A percentile compares a stretch with the other conserved stretches of the same genome.
phyloP scores from a whole-genome alignment of 2,329 filamentous ascomycete genomes.

The Aspergillus sp. region DNA sequence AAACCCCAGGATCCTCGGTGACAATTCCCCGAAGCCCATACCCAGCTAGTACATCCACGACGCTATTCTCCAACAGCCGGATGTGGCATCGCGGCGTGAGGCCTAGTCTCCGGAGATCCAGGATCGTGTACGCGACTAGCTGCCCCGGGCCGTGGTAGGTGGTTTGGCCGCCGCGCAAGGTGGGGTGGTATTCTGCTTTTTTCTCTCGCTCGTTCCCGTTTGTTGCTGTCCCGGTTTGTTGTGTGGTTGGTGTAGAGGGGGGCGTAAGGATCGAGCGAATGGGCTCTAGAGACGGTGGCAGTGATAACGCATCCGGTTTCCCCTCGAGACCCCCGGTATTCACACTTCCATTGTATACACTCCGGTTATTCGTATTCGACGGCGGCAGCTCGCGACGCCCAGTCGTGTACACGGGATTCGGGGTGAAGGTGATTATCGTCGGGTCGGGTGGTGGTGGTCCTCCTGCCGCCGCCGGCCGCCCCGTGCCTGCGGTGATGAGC shows the following conservation, averaged over 20 bases:
- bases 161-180: constrained; percentile 77
- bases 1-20: constrained; percentile 76
- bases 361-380: constrained; percentile 24
- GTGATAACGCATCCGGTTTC: constrained; percentile 29
- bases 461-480: constrained; percentile 13
- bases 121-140: constrained; percentile 79
- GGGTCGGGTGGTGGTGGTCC: constrained; percentile 49
- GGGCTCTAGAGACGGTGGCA: constrained; percentile 28
- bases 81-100: constrained; percentile 71
- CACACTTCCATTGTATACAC: constrained; percentile 11
- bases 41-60: constrained; percentile 55
- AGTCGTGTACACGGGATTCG: constrained; percentile 77
- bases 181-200: constrained; percentile 56
- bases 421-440: constrained; percentile 72
- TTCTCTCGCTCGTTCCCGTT: constrained; percentile 29
- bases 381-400: constrained; percentile 64
- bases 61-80: constrained; percentile 64
- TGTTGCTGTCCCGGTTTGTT: constrained; percentile 1
- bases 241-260: not conserved
- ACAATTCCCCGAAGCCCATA: constrained; percentile 57
- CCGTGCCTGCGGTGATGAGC: constrained; percentile 21
- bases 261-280: constrained; percentile 22
- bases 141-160: constrained; percentile 96
- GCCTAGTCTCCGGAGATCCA: constrained; percentile 65
- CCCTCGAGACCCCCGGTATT: not conserved